These are phyloP conservation scores for Scedosporium boydii DNA, from an alignment of 2,329 filamentous ascomycete species.

Conservation along the genomic window DNA sequence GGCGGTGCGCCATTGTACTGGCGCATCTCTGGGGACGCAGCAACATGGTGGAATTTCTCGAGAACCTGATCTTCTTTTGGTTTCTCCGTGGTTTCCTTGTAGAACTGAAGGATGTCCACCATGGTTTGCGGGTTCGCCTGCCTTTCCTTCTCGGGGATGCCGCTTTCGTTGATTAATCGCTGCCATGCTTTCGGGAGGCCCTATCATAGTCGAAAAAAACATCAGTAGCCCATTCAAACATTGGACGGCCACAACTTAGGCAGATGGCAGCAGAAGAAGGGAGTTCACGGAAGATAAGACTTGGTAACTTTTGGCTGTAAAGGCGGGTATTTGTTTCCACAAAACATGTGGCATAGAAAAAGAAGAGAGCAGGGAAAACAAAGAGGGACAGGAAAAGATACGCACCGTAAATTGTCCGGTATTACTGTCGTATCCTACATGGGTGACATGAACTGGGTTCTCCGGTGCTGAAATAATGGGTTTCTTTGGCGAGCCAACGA, in stretches of 20 bases:
- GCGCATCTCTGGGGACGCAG: constrained; percentile 41
- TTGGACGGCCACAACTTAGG: background rate
- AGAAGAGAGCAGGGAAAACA: background rate
- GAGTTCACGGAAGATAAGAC: no score
- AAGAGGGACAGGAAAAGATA: constrained; percentile 17
- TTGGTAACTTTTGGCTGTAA: no score
- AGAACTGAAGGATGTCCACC: constrained; percentile 91
- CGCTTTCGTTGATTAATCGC: constrained; percentile 85
- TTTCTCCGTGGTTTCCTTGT: constrained; percentile 83
- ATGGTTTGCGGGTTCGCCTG: constrained; percentile 93
- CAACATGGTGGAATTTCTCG: constrained; percentile 92
- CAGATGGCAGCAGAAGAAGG: no score
- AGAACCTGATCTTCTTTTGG: constrained; percentile 78
- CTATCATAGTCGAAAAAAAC: constrained; percentile 32
- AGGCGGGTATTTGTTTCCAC: no score
- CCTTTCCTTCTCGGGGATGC: constrained; percentile 91
- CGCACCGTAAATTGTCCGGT: constrained; percentile 93
- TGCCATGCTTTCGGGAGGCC: constrained; percentile 98
- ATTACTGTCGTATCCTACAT: constrained; percentile 93
- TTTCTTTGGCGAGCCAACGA: constrained; percentile 76
- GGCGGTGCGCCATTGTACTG: constrained; percentile 31
- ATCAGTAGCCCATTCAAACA: constrained; percentile 1
- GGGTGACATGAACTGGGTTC: constrained; percentile 95
- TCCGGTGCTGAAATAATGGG: constrained; percentile 95
- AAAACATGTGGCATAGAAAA: no score